These are phyloP conservation scores for Cercophora sp. DNA, from an alignment of 495 filamentous ascomycete species.

Conservation along the genomic window DNA sequence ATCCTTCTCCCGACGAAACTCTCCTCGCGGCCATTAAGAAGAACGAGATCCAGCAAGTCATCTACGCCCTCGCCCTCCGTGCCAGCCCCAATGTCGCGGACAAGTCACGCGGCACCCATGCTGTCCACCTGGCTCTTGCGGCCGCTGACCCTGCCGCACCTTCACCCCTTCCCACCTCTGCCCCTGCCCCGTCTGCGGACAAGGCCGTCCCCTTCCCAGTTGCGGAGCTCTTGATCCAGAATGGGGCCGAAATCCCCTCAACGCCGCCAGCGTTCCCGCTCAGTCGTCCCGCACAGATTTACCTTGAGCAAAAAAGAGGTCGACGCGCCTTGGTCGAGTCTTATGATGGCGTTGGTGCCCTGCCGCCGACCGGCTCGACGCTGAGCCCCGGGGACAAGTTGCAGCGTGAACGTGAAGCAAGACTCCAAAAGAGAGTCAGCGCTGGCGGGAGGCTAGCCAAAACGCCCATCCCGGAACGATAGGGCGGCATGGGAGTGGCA, in stretches of 20 bases:
- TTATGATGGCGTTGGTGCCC: conserved; percentile 24
- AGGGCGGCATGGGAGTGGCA: conserved; percentile 30
- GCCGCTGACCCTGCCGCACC: conserved; percentile 86
- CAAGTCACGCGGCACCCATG: conserved; percentile 81
- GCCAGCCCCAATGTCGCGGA: conserved; percentile 87
- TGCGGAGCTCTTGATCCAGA: conserved; percentile 89
- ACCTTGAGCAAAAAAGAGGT: conserved; percentile 76
- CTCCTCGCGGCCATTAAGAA: conserved; percentile 91
- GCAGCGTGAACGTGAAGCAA: conserved; percentile 49
- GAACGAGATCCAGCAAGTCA: conserved; percentile 86
- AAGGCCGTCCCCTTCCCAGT: conserved; percentile 65
- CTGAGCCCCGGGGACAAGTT: conserved; percentile 35
- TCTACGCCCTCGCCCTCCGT: conserved; percentile 82
- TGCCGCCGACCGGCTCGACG: conserved; percentile 14
- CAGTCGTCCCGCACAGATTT: conserved; percentile 69
- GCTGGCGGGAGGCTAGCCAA: conserved; percentile 58
- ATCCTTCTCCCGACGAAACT: conserved; percentile 77
- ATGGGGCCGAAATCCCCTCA: conserved; percentile 82
- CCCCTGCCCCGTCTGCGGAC: conserved; percentile 22
- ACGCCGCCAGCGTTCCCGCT: conserved; percentile 66
- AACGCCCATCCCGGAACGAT: conserved; percentile 52
- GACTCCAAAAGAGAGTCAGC: conserved; percentile 60
- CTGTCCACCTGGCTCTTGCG: conserved; percentile 86
- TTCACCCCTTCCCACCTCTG: conserved; percentile 33
- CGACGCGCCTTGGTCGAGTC: conserved; percentile 40